phyloP scores from a whole-genome alignment of 345 rosid genomes.

The Eucalyptus tenuipes region DNA sequence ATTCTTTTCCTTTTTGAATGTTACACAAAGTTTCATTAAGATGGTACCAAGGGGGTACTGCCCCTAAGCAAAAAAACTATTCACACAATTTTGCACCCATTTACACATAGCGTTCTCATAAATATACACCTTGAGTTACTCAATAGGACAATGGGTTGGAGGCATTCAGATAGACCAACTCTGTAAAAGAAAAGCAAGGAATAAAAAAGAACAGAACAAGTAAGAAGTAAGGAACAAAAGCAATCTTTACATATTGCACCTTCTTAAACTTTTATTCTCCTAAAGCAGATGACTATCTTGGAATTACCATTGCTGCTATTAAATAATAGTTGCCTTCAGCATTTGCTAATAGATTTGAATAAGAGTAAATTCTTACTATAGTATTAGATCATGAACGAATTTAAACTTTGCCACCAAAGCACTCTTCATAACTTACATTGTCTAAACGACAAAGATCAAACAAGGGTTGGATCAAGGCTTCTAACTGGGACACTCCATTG shows the following conservation, averaged over 20 bases:
- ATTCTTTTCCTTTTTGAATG: neutral
- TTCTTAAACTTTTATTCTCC: neutral
- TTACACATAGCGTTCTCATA: neutral
- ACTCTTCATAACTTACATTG: slow-evolving; percentile 36
- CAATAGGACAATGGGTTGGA: neutral
- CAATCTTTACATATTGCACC: neutral
- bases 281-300: neutral
- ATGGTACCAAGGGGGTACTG: neutral
- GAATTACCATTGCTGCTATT: neutral
- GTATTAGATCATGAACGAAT: neutral
- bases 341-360: neutral
- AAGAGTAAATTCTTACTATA: neutral
- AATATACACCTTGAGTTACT: neutral
- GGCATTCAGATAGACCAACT: neutral
- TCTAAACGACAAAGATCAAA: slow-evolving; percentile 47
- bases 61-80: neutral
- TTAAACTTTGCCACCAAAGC: neutral
- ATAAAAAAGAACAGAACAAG: neutral
- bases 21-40: neutral
- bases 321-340: neutral
- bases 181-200: neutral
- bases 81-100: neutral
- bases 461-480: slow-evolving; percentile 55
- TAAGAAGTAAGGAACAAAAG: neutral
- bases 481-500: slow-evolving; percentile 46